phyloP scores from a whole-genome alignment of 352 stramenopile species.

The Phytophthora syringae region DNA sequence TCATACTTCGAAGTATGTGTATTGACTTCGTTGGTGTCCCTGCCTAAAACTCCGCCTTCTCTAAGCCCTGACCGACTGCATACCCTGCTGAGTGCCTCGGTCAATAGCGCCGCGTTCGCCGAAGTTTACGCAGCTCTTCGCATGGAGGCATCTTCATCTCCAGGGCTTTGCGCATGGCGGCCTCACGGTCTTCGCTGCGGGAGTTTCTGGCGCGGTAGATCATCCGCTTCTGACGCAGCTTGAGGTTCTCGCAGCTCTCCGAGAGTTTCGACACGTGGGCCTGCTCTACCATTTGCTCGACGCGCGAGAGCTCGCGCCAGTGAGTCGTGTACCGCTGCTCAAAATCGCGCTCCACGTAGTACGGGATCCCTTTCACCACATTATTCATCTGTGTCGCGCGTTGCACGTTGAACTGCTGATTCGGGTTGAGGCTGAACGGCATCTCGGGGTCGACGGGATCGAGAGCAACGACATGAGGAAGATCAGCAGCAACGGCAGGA shows the following conservation, averaged over 20 bases:
- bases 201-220: conserved; percentile 86
- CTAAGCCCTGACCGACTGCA: conserved; percentile 21
- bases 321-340: conserved; percentile 87
- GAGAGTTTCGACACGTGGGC: conserved; percentile 73
- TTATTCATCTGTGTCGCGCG: conserved; percentile 82
- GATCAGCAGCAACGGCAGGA: conserved; percentile 87
- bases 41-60: conserved; percentile 16
- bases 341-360: conserved; percentile 89
- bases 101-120: conserved; percentile 69
- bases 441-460: conserved; percentile 70
- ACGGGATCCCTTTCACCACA: conserved; percentile 86
- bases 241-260: conserved; percentile 82
- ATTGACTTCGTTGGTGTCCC: conserved; percentile 20
- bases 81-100: conserved; percentile 11
- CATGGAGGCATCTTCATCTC: conserved; percentile 88
- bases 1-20: conserved; percentile 30
- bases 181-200: conserved; percentile 76
- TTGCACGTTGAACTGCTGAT: conserved; percentile 76
- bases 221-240: conserved; percentile 88
- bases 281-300: conserved; percentile 90
- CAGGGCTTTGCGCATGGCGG: conserved; percentile 77
- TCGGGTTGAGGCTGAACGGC: conserved; percentile 87
- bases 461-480: conserved; percentile 86
- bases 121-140: conserved; percentile 76
- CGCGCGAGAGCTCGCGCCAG: conserved; percentile 82